Evolutionary conservation across 2,329 filamentous ascomycete genomes (phyloP), one percentile per base, ranked within the genome.

Genomic region (Pseudocercospora vitis): DNA sequence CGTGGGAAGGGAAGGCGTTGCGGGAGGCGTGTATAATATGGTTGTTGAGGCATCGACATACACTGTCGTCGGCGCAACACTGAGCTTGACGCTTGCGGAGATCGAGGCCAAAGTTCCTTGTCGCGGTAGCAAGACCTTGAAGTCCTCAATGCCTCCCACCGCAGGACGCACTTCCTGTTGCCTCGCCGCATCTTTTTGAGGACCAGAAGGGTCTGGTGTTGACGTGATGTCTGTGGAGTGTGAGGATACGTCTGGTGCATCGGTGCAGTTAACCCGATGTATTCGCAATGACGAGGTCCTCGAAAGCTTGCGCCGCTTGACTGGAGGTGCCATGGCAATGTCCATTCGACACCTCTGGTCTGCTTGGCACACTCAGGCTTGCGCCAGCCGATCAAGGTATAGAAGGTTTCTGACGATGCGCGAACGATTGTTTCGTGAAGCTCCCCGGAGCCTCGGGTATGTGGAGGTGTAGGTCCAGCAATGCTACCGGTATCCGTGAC

Each of bases 311-410:
- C 64, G 58, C 40, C 64, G 58, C 57, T 68, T 68, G 29, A 46
- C 54, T 37, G 65, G 64, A 47, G 64, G 65, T 52, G 62, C 63
- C 65, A 67, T 68, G 45, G 54, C 56, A 48, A 39, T 48, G 46
- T 63, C 58, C 63, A 65, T 63, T 58, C 56, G 44, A 50, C 50
- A 37, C 52, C 39, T 21, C 32, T 28, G 14, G 32, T 21, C 19
- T n/a, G 8, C 39, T 54, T 50, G 52, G 39, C 46, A 37, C n/a
- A 14, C 9, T 26, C 35, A 44, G 39, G 47, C 29, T 44, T 9
- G 16, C n/a, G 18, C 35, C 33, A 39, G 47, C 29, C 47, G 33
- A 14, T 26, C 52, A 33, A 35, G 23, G 18, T 21, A 12, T 44
- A 28, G 32, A 40, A 35, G 28, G 16, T 16, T n/a, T 16, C 18